Evolutionary conservation across 768 basidiomycete species (phyloP).

Genomic region (Pholiota molesta): DNA sequence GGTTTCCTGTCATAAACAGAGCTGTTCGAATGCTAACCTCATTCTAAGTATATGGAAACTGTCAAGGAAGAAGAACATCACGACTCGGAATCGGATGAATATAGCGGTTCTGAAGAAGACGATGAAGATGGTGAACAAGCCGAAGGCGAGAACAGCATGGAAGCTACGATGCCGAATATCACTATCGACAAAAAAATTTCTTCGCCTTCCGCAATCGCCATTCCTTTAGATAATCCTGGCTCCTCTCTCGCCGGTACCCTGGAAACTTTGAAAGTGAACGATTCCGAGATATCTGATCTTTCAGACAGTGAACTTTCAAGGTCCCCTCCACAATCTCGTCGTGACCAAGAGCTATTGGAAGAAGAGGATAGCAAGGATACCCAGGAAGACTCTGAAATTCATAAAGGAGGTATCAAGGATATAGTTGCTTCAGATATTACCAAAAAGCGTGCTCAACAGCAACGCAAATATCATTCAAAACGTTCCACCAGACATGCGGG

Average conservation of each 20-base stretch:
- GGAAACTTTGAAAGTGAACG: constrained; percentile 23
- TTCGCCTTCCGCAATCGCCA: neutral
- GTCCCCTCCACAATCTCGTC: constrained; percentile 55
- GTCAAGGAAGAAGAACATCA: constrained; percentile 38
- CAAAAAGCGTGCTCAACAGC: constrained; percentile 60
- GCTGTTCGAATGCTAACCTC: constrained; percentile 17
- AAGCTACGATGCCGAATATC: neutral
- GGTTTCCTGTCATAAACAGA: constrained; percentile 28
- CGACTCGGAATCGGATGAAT: constrained; percentile 17
- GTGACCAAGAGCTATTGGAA: constrained; percentile 36
- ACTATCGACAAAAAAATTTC: neutral
- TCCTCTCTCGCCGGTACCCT: neutral
- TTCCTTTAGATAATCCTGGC: neutral
- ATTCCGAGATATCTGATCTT: constrained; percentile 30
- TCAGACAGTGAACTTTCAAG: constrained; percentile 41
- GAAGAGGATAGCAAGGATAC: constrained; percentile 31
- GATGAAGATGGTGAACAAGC: constrained; percentile 30
- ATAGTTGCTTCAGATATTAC: constrained; percentile 66
- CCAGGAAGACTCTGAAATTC: constrained; percentile 37
- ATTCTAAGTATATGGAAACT: constrained; percentile 67
- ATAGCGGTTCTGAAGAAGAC: constrained; percentile 27
- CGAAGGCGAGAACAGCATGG: constrained; percentile 23
- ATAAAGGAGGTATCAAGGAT: constrained; percentile 46
- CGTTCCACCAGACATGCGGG: constrained; percentile 64
- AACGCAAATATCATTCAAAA: constrained; percentile 81